Percentiles rank a stretch among this genome's conserved stretches.
Conservation (phyloP, 1,284 basidiomycete genomes). For the Spongiforma sp. region DNA sequence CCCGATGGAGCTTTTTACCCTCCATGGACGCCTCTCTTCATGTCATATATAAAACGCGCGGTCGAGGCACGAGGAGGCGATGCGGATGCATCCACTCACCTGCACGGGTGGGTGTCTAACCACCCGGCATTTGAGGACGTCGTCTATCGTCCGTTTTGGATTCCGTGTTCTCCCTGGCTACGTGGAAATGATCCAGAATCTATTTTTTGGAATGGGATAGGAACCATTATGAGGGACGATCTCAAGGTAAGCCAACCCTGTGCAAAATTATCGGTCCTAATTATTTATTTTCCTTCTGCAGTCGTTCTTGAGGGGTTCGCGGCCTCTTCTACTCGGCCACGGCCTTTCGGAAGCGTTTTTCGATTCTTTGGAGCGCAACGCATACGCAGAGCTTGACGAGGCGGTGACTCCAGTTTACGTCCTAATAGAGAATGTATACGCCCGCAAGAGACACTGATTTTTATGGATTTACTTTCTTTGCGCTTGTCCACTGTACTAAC, state of each 20-base stretch:
- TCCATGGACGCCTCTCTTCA: constrained; percentile 67
- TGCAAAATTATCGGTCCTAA: constrained; percentile 16
- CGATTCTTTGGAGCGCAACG: constrained; percentile 55
- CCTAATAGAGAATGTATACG: constrained; percentile 62
- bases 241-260: constrained; percentile 41
- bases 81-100: constrained; percentile 60
- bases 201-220: constrained; percentile 39
- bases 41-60: constrained; percentile 55
- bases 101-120: constrained; percentile 56
- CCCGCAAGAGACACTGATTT: constrained; percentile 49
- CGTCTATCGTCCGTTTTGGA: constrained; percentile 59
- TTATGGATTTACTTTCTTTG: constrained; percentile 4
- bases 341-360: constrained; percentile 60
- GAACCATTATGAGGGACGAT: constrained; percentile 49
- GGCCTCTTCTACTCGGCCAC: constrained; percentile 68
- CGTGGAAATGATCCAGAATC: constrained; percentile 36
- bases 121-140: constrained; percentile 62
- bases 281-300: constrained; percentile 32
- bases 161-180: constrained; percentile 59
- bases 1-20: constrained; percentile 46
- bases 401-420: constrained; percentile 53
- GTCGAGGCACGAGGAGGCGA: constrained; percentile 62
- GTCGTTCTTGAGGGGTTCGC: constrained; percentile 66
- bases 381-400: constrained; percentile 56
- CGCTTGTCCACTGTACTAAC: constrained; percentile 19